These are phyloP conservation scores for Acaromyces ingoldii DNA, from an alignment of 1,284 basidiomycete genomes.

Conservation along the genomic window DNA sequence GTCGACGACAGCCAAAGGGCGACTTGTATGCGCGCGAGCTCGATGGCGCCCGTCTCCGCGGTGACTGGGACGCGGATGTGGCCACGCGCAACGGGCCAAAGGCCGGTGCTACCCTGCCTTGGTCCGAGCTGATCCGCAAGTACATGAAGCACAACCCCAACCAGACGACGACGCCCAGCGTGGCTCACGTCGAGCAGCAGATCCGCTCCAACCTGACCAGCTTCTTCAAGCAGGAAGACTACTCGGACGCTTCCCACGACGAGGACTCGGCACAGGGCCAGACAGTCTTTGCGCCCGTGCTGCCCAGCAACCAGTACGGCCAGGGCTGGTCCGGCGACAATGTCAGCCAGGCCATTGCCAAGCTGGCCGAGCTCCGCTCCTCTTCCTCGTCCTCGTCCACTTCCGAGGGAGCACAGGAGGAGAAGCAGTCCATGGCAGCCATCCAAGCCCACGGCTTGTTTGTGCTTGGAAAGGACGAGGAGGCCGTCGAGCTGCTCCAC, in stretches of 20 bases:
- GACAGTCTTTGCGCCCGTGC: conserved; percentile 31
- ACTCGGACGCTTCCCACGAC: conserved; percentile 13
- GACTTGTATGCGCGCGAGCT: conserved; percentile 42
- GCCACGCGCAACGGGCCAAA: conserved; percentile 14
- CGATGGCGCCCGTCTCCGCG: conserved; percentile 40
- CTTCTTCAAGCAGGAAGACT: conserved; percentile 17
- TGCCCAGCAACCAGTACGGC: conserved; percentile 17
- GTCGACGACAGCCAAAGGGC: conserved; percentile 27
- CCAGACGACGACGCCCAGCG: conserved; percentile 1
- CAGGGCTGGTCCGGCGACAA: conserved; percentile 32
- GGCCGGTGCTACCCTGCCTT: conserved; percentile 15
- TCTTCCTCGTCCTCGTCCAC: conserved; percentile 11
- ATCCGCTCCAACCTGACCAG: conserved; percentile 2
- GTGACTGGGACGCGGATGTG: conserved; percentile 31
- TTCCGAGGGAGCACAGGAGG: no score
- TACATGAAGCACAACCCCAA: conserved; percentile 50
- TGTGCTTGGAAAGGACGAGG: conserved; percentile 38
- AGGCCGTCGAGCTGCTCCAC: conserved; percentile 37
- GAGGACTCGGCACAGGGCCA: conserved; percentile 7
- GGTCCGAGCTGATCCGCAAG: conserved; percentile 50
- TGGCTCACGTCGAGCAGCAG: conserved; percentile 2
- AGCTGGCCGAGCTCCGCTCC: conserved; percentile 21
- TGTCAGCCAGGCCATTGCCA: conserved; percentile 19
- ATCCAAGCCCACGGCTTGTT: conserved; percentile 39
- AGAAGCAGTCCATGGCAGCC: conserved; percentile 13